Conservation (phyloP, 108 stramenopile genomes). For the Cyclotella atomus region DNA sequence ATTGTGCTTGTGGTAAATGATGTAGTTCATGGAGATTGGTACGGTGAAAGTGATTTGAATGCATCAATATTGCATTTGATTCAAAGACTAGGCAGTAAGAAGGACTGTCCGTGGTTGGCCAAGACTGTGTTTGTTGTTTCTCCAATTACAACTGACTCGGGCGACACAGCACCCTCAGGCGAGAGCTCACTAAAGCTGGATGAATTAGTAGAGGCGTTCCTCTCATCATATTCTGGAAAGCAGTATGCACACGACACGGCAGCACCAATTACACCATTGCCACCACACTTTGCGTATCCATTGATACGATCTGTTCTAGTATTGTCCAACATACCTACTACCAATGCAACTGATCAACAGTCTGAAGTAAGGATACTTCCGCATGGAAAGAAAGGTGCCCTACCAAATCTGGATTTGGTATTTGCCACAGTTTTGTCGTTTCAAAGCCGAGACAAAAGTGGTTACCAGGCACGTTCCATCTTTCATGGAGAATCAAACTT, state of each 20-base stretch:
- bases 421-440: conserved; percentile 60
- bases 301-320: conserved; percentile 75
- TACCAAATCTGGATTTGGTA: conserved; percentile 87
- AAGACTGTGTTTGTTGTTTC: conserved; percentile 79
- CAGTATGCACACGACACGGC: neutral
- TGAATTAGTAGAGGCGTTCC: conserved; percentile 33
- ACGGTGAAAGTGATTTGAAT: conserved; percentile 51
- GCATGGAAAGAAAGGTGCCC: conserved; percentile 70
- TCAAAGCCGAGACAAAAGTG: conserved; percentile 25
- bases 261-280: conserved; percentile 32
- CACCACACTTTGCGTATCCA: conserved; percentile 55
- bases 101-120: conserved; percentile 72
- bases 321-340: conserved; percentile 31
- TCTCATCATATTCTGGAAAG: conserved; percentile 36
- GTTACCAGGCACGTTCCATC: conserved; percentile 2
- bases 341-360: neutral
- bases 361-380: conserved; percentile 63
- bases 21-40: conserved; percentile 67
- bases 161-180: neutral
- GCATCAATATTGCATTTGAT: conserved; percentile 57
- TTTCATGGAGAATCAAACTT: conserved; percentile 35
- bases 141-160: conserved; percentile 16
- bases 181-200: conserved; percentile 8
- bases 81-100: conserved; percentile 48
- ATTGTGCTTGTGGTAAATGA: conserved; percentile 72